Evolutionary conservation across 441 rosid genomes (phyloP), one percentile per base, ranked within the genome.

Genomic region (Gossypium schwendimanii): DNA sequence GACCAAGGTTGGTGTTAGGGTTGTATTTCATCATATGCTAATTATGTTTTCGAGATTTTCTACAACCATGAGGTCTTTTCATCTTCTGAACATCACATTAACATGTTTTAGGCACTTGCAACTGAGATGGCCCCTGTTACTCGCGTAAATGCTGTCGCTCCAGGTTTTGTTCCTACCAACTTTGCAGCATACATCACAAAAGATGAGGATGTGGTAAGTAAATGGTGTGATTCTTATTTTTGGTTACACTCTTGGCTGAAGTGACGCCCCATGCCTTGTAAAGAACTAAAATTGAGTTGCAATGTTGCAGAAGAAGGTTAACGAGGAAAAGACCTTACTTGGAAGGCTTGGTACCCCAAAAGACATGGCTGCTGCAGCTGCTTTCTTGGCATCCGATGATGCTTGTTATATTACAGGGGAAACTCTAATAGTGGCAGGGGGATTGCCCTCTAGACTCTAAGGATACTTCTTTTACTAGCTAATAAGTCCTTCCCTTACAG

Each of bases 371-470:
- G 85, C 94, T 17, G 96, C 91, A 0, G 74, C 82, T 0, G 97
- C 96, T 73, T 92, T 95, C 84, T 84, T 90, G 80, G 98, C 95
- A 26, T 94, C 97, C 5, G 91, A 88, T 49, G 98, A 95, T 65
- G 92, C 97, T 73, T 81, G 85, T 52, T 92, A 87, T 73, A 84
- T 92, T 69, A 95, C 99, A 0, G 96, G 96, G 63, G 99, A 92
- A 82, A 89, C 86, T 63, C 45, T 94, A 65, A 92, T 89, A 47
- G 98, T 92, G 8, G 96, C 96, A 0, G 97, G 99, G 65, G 98
- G 96, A 36, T 80, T 84, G 76, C 90, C 97, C 7, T 91, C 99
- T 26, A 85, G 97, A 75, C 93, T 95, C 28, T 94, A 75, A 76
- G 76, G 15, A 68, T 12, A 62, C 69, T 14, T 1, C 50, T 12